Conservation (phyloP, 306 rosid genomes). For the Rubus idaeus region DNA sequence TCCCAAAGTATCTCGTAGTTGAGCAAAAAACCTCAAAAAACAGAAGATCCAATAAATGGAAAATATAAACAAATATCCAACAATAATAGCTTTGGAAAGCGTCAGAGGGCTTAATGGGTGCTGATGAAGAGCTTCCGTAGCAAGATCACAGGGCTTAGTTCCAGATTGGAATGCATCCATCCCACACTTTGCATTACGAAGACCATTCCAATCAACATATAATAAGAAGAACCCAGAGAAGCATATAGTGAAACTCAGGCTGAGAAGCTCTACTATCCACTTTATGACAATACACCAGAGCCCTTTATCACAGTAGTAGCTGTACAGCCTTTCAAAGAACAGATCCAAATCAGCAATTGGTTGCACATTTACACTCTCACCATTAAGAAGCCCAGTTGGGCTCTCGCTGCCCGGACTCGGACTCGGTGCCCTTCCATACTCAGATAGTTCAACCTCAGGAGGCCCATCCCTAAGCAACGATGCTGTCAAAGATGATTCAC, state of each 20-base stretch:
- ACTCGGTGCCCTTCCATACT: conserved; percentile 58
- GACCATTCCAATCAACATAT: conserved; percentile 92
- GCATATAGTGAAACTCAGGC: conserved; percentile 81
- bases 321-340: conserved; percentile 87
- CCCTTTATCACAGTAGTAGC: conserved; percentile 90
- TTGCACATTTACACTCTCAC: conserved; percentile 69
- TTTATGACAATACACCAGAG: conserved; percentile 85
- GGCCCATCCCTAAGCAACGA: conserved; percentile 57
- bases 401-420: conserved; percentile 80
- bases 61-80: conserved; percentile 88
- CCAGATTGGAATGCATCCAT: conserved; percentile 95
- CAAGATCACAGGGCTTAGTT: conserved; percentile 87
- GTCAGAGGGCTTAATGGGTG: conserved; percentile 89
- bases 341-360: conserved; percentile 92
- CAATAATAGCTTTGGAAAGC: conserved; percentile 64
- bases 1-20: conserved; percentile 63
- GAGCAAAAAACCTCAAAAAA: conserved; percentile 88
- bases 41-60: conserved; percentile 85
- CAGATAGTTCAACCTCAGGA: conserved; percentile 75
- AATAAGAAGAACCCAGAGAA: conserved; percentile 86
- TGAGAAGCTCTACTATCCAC: conserved; percentile 91
- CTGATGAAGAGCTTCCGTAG: conserved; percentile 73
- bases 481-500: conserved; percentile 55
- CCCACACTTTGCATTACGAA: conserved; percentile 92
- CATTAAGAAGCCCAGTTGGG: conserved; percentile 81